These are phyloP conservation scores for Neoboletus magnificus DNA, from an alignment of 768 basidiomycete species.

Conservation along the genomic window DNA sequence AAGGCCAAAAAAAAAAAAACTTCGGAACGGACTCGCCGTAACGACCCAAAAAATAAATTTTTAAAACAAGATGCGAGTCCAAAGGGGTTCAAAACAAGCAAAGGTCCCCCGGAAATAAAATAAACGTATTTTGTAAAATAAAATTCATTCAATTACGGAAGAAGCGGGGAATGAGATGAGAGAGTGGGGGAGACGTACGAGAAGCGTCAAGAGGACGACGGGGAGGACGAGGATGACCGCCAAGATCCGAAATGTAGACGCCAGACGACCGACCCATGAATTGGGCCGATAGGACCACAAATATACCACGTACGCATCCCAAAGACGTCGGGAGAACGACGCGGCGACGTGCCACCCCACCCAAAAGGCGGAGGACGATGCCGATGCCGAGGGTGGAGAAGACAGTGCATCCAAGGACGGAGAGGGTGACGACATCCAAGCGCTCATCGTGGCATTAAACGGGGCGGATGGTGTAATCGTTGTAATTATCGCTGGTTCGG, in stretches of 20 bases:
- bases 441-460: conserved; percentile 7
- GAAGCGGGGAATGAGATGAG: conserved; percentile 1
- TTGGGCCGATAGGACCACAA: conserved; percentile 61
- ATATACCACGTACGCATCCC: conserved; percentile 58
- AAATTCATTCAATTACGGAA: conserved; percentile 9
- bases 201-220: conserved; percentile 58
- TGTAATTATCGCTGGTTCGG: background rate
- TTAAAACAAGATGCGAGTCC: conserved; percentile 1
- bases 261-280: conserved; percentile 66
- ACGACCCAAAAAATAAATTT: background rate
- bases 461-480: conserved; percentile 4
- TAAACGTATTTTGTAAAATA: too few species aligned
- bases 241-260: conserved; percentile 62
- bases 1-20: conserved; percentile 3
- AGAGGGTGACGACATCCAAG: conserved; percentile 6
- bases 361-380: conserved; percentile 22
- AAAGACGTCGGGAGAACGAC: conserved; percentile 42
- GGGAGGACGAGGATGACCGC: conserved; percentile 49
- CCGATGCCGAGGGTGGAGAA: conserved; percentile 10
- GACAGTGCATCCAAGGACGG: conserved; percentile 5
- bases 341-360: conserved; percentile 2
- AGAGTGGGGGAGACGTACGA: conserved; percentile 45
- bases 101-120: conserved; percentile 1
- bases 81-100: background rate
- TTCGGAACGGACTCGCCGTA: conserved; percentile 14